A percentile compares a stretch with the other conserved stretches of the same genome.
Conservation (phyloP, 305 asterid genomes). For the Fraxinus latifolia region DNA sequence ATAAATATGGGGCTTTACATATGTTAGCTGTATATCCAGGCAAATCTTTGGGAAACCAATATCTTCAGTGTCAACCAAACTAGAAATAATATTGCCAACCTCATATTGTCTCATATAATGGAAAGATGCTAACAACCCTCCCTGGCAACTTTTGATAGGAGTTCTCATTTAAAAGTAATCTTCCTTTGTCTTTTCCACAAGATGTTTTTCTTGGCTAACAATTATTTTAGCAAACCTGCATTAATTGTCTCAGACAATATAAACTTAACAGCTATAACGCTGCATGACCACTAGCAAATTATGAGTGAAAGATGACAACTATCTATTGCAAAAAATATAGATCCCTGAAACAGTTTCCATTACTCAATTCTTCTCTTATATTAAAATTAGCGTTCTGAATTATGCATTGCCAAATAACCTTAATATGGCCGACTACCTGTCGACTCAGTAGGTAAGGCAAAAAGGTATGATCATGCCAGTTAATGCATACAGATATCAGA, state of each 20-base stretch:
- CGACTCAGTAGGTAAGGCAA: not conserved
- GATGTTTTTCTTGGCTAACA: not conserved
- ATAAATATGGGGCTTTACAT: not conserved
- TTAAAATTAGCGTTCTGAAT: not conserved
- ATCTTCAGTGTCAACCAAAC: not conserved
- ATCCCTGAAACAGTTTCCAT: not conserved
- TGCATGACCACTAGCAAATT: too few species aligned
- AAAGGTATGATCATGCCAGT: not conserved
- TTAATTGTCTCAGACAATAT: not conserved
- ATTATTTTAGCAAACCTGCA: not conserved
- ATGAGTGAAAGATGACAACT: too few species aligned
- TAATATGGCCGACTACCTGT: not conserved
- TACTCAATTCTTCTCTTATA: not conserved
- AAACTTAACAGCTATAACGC: too few species aligned
- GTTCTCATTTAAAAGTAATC: not conserved
- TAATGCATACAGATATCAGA: not conserved
- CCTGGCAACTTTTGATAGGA: not conserved
- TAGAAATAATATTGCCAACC: not conserved
- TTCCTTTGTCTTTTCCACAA: not conserved
- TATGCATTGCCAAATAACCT: not conserved
- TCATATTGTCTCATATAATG: not conserved
- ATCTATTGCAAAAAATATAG: too few species aligned
- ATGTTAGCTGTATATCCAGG: not conserved
- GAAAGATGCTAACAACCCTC: not conserved
- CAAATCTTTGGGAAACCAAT: not conserved